Evolutionary conservation across 805 yeast species (phyloP), one percentile per base, ranked within the genome.

Genomic region (Metschnikowia hibisci): DNA sequence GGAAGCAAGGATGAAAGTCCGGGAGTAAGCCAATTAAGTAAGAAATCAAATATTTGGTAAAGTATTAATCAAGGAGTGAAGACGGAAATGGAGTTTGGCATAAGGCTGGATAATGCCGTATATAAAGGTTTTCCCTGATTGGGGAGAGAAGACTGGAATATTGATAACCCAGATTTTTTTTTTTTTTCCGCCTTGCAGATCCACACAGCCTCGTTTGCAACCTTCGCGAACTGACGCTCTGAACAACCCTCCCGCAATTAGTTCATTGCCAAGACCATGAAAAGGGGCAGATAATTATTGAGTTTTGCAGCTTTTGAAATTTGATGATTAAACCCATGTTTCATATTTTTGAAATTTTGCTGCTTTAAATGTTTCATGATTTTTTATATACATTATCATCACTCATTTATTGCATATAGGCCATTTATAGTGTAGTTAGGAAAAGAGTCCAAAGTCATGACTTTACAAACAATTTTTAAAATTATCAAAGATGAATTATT

Each of bases 121-220:
- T 35, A 35, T 35, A 35, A 34, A 35, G 39, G 20, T 37, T 37
- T 37, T 37, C 14, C 34, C 40, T 37, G 20, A 29, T 37, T 37
- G 13, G 40, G 30, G 32, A 29, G 32, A 29, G 7, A 34, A 25
- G 29, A 26, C 27, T 16, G 23, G 14, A 26, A 11, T 12, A 37
- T 29, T 28, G 40, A 29, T 28, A 37, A 13, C 26, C 32, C 5
- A 8, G n/a, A n/a, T n/a, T 9, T 36, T 36, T 34, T 28, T 34
- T 38, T 36, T 29, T 34, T 43, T 41, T 39, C 42, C 39, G 49
- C 42, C 34, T 15, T 44, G 47, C 41, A 33, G 35, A 30, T 33
- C 31, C 32, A 42, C 51, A 44, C 48, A 47, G 51, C 51, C 51
- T 32, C 51, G 51, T 47, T 47, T 42, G 48, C 51, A 47, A 46